phyloP scores from a whole-genome alignment of 441 rosid species.

The Croton setiger region DNA sequence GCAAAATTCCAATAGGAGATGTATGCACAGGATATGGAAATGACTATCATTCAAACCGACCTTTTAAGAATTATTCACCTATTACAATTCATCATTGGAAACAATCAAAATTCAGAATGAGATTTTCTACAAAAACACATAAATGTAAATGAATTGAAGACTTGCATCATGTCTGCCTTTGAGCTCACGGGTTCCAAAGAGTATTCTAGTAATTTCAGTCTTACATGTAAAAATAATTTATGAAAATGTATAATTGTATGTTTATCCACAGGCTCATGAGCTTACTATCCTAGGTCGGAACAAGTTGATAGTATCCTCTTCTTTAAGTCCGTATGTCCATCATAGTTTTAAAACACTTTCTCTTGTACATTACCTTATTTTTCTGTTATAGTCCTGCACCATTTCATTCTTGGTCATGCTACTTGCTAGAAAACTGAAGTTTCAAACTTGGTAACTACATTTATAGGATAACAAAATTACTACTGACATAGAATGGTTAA shows the following conservation, averaged over 20 bases:
- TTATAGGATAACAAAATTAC: not conserved
- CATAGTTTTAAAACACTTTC: not conserved
- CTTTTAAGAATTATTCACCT: not conserved
- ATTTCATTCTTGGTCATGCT: not conserved
- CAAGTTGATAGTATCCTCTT: constrained; percentile 6
- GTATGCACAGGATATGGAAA: not conserved
- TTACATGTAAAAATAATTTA: too few relatives aligned
- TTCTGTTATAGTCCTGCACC: not conserved
- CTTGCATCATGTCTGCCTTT: not conserved
- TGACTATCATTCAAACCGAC: not conserved
- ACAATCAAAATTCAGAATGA: not conserved
- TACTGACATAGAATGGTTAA: not conserved
- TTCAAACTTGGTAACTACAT: not conserved
- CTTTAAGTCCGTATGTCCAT: not conserved
- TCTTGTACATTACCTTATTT: not conserved
- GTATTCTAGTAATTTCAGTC: too few relatives aligned
- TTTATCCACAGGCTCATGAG: too few relatives aligned
- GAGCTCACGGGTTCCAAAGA: too few relatives aligned
- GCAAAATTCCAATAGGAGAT: not conserved
- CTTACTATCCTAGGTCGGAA: constrained; percentile 6
- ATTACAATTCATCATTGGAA: not conserved
- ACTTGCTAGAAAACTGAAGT: not conserved
- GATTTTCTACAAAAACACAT: too few relatives aligned
- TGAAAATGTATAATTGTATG: too few relatives aligned
- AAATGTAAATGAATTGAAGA: too few relatives aligned